phyloP scores from a whole-genome alignment of 1,139 yeast genomes.

The Suhomyces panamericanus region DNA sequence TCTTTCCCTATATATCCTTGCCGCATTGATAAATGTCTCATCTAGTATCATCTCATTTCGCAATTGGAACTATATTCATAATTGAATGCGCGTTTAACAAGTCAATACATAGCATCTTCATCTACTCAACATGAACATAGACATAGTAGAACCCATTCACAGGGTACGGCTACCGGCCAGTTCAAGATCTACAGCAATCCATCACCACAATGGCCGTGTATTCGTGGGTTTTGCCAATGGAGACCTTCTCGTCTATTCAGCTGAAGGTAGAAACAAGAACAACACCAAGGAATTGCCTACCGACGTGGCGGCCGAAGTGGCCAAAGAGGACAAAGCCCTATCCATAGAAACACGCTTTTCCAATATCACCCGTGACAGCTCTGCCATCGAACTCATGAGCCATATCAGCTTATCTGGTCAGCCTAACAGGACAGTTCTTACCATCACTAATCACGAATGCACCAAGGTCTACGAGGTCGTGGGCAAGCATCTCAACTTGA shows the following conservation, averaged over 20 bases:
- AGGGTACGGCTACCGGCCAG: slow-evolving; percentile 28
- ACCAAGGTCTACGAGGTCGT: slow-evolving; percentile 36
- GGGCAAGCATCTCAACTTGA: slow-evolving; percentile 36
- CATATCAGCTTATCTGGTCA: slow-evolving; percentile 21
- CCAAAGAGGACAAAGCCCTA: background rate
- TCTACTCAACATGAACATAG: slow-evolving; percentile 27
- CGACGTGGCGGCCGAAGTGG: background rate
- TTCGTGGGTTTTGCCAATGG: slow-evolving; percentile 42
- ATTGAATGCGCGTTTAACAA: no score
- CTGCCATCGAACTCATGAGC: slow-evolving; percentile 24
- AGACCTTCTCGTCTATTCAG: slow-evolving; percentile 29
- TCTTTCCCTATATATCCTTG: no score
- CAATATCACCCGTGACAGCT: slow-evolving; percentile 25
- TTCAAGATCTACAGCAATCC: slow-evolving; percentile 28
- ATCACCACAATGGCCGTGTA: slow-evolving; percentile 21
- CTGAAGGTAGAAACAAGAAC: background rate
- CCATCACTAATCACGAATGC: slow-evolving; percentile 27
- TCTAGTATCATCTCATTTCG: no score
- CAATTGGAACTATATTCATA: no score
- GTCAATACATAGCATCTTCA: background rate
- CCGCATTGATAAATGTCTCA: no score
- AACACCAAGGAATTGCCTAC: background rate
- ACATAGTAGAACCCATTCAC: slow-evolving; percentile 33
- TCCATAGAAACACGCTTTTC: slow-evolving; percentile 23
- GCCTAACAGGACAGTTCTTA: slow-evolving; percentile 27